Evolutionary conservation across 768 basidiomycete genomes (phyloP), one percentile per base, ranked within the genome.

Genomic region (Amanita muscaria): DNA sequence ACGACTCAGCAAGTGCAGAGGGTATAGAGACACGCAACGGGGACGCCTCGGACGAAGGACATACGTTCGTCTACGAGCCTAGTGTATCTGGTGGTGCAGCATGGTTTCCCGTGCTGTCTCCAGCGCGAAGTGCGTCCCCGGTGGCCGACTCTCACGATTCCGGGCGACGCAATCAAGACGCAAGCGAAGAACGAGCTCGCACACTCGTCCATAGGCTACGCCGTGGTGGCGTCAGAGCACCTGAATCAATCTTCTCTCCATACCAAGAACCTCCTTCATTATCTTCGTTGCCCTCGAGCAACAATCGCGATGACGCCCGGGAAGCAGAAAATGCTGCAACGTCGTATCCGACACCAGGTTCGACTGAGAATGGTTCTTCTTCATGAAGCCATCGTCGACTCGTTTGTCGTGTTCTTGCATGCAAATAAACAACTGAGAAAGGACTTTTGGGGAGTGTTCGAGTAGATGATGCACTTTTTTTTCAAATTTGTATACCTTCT

Each of bases 181-280:
- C 55, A 25, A 63, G 55, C 44, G 67, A 69, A 7, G 65, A 67
- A 16, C 48, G 52, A 37, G 51, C 40, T n/a, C 55, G 45, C 15
- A 54, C 57, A 11, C 54, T 58, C 47, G 59, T 54, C 5, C 79
- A 82, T 3, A 73, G 80, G 32, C 62, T 84, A 33, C 75, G 83
- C 38, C 74, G 83, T 2, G 80, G 83, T n/a, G 78, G 80, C 2
- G 55, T 84, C 4, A 73, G 76, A 4, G 73, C 81, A 4, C 79
- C 80, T 0, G 83, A 85, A 53, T 73, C 76, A 1, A 60, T 80
- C 51, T 55, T 80, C 2, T 60, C 73, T 12, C 69, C 73, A 23
- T 67, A 70, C 50, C 59, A 63, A 12, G 41, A 44, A 35, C 46
- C 55, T 42, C 42, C 47, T 32, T 36, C 48, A 32, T 21, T 49